Evolutionary conservation across 257 asterid species (phyloP), one percentile per base, ranked within the genome.

Genomic region (Solanum corneliomulleri): DNA sequence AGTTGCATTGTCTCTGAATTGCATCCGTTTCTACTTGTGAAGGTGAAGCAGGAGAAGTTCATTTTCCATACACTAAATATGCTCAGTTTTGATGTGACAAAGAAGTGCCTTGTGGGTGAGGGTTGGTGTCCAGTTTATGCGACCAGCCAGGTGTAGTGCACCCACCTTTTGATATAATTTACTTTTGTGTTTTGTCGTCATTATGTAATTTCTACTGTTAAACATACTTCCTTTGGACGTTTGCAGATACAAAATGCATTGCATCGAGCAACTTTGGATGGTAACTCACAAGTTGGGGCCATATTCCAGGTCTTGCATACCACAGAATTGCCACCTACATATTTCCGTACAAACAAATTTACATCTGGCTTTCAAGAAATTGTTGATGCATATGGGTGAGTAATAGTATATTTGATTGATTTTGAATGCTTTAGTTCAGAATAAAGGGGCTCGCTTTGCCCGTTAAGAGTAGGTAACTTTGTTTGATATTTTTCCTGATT

Each of bases 101-200:
- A 90, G 89, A 91, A 92, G 88, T 92, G 96, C 91, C 92, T 93
- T 60, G 95, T 93, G 20, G 95, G 95, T 82, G 94, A 93, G 90
- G 96, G 96, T n/a, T 93, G 96, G 96, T 92, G 95, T 89, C 96
- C 96, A 76, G 91, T 91, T 49, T 93, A 88, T 86, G 94, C 95
- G 11, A 91, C 92, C 87, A 84, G 85, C 88, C 92, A 92, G 93
- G 96, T 93, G 82, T 39, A 25, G 27, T 47, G 18, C 68, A 29
- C 69, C 39, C 37, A 11, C 66, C 41, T 9, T 62, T 12, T 33
- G 49, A 84, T 81, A 69, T 75, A 39, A 83, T 33, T 23, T 52
- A 86, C 85, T 76, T 76, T 87, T 69, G 77, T 86, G 33, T 42
- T 29, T 25, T 74, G 86, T 77, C 41, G 29, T 33, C 52, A 42